Evolutionary conservation across 352 stramenopile genomes (phyloP), one percentile per base, ranked within the genome.

Genomic region (Phytophthora foliorum): DNA sequence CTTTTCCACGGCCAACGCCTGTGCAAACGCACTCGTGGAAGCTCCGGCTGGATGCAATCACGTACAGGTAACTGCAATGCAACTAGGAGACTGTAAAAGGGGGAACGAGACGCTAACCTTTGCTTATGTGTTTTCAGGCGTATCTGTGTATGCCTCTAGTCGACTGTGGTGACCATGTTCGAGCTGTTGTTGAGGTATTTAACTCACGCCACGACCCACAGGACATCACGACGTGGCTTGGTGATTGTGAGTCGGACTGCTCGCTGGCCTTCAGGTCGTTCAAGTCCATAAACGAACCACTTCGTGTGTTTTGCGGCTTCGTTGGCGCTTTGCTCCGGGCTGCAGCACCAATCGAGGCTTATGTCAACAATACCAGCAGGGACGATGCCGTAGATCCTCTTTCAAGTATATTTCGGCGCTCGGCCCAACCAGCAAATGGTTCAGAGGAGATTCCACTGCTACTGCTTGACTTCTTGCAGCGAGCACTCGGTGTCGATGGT

Each of bases 131-230:
- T 45, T 57, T n/a, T 51, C 51, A 84, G 58, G 90, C 83, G 3
- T 92, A 92, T 63, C 54, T 93, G 27, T 93, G 85, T 50, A 57
- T 92, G 29, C 85, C 85, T n/a, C 80, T 93, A 2, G 72, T 86
- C 31, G 81, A 93, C 61, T 78, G 75, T 34, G 71, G 76, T 14
- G 80, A 72, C 22, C 75, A 36, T 8, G 79, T 91, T 29, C 81
- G 81, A 51, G 85, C 78, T 11, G 74, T 92, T 27, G 83, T 86
- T 11, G 82, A 93, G 68, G 66, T 93, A 39, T 90, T 88, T 66
- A 92, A 92, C 67, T 82, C 82, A 4, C 81, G 79, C 17, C 74
- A 90, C 21, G 74, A 82, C 48, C 49, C 67, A 3, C 58, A 73
- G 16, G 61, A 82, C 16, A 60, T 91, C 54, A 68, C 57, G 0